These are phyloP conservation scores for Myrica gale DNA, from an alignment of 306 rosid genomes.

Conservation along the genomic window DNA sequence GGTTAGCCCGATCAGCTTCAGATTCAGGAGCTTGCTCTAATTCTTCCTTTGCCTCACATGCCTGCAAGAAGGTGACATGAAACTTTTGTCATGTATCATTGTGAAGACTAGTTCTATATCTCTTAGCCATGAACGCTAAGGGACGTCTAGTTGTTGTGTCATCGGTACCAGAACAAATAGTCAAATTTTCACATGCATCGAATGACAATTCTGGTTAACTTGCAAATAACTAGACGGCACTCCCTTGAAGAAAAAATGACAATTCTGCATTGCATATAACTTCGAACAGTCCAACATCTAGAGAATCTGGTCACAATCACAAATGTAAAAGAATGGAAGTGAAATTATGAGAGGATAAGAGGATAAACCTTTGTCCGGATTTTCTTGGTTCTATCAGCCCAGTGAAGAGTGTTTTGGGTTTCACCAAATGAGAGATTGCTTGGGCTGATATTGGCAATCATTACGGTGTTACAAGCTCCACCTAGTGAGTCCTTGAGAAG, in stretches of 20 bases:
- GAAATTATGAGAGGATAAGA: slow-evolving; percentile 23
- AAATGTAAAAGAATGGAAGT: not conserved
- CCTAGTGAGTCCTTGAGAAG: slow-evolving; percentile 96
- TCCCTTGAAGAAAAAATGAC: not conserved
- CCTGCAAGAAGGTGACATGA: slow-evolving; percentile 43
- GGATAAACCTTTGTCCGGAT: slow-evolving; percentile 73
- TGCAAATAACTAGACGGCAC: not conserved
- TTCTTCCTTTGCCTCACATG: slow-evolving; percentile 60
- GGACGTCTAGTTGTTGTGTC: not conserved
- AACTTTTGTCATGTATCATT: slow-evolving; percentile 9
- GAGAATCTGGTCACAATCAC: not conserved
- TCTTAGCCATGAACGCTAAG: not conserved
- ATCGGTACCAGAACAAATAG: not conserved
- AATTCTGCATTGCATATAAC: not conserved
- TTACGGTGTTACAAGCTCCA: slow-evolving; percentile 87
- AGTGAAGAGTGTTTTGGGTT: slow-evolving; percentile 92
- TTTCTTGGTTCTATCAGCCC: slow-evolving; percentile 99
- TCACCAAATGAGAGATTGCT: slow-evolving; percentile 85
- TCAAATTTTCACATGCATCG: not conserved
- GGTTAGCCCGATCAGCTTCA: slow-evolving; percentile 76
- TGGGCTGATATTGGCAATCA: slow-evolving; percentile 97
- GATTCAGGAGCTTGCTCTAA: slow-evolving; percentile 47
- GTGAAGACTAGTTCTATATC: not conserved
- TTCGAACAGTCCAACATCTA: not conserved
- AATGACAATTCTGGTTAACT: not conserved